Percentiles rank a stretch among this genome's conserved stretches.
These are phyloP conservation scores for Sungouiella blattae DNA, from an alignment of 805 yeast genomes.

Conservation along the genomic window DNA sequence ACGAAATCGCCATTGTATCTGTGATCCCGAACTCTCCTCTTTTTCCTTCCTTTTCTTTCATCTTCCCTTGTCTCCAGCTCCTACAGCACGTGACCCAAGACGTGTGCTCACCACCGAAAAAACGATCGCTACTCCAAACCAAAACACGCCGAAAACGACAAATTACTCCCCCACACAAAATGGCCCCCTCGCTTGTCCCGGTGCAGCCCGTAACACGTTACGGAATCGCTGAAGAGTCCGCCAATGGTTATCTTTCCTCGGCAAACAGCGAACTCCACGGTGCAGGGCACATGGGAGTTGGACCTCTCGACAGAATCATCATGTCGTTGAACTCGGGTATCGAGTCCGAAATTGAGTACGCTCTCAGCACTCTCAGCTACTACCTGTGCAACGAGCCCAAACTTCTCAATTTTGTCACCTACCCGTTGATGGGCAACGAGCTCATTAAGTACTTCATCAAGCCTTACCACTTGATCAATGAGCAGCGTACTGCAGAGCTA, in stretches of 20 bases:
- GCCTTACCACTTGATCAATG: slow-evolving; percentile 26
- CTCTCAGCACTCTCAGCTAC: slow-evolving; percentile 51
- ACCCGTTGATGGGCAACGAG: slow-evolving; percentile 42
- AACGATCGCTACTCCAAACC: too few relatives aligned
- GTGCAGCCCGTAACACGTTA: slow-evolving; percentile 13
- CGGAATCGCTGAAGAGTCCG: slow-evolving; percentile 8
- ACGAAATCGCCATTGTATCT: too few relatives aligned
- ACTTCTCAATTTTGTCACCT: slow-evolving; percentile 43
- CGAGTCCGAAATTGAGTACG: slow-evolving; percentile 68
- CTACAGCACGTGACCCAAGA: too few relatives aligned
- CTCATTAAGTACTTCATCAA: slow-evolving; percentile 33
- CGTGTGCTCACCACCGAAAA: too few relatives aligned
- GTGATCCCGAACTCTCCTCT: too few relatives aligned
- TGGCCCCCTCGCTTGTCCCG: slow-evolving; percentile 15
- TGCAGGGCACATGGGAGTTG: slow-evolving; percentile 51
- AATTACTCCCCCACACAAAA: neutral
- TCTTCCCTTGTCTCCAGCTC: too few relatives aligned
- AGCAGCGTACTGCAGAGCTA: slow-evolving; percentile 14
- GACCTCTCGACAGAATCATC: slow-evolving; percentile 60
- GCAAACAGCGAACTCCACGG: slow-evolving; percentile 20
- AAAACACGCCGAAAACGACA: neutral
- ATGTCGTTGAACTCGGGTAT: slow-evolving; percentile 68
- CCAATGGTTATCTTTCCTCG: slow-evolving; percentile 11
- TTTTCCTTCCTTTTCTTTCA: too few relatives aligned
- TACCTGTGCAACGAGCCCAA: slow-evolving; percentile 51